These are phyloP conservation scores for Dimocarpus longan DNA, from an alignment of 345 rosid genomes.

Conservation along the genomic window DNA sequence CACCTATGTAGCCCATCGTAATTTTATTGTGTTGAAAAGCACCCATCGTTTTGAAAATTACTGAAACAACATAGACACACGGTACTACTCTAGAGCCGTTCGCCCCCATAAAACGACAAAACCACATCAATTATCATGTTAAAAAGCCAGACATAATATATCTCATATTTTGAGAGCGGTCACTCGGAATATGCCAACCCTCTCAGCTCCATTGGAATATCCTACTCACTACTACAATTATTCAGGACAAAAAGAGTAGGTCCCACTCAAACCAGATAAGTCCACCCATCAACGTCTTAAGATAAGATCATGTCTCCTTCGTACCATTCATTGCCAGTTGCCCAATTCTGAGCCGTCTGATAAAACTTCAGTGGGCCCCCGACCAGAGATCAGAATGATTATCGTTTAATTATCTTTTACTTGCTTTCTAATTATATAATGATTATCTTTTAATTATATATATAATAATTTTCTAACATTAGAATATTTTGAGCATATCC, in stretches of 20 bases:
- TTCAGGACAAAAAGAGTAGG: background rate
- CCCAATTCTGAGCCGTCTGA: background rate
- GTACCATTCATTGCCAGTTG: background rate
- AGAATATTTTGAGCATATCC: slow-evolving; percentile 51
- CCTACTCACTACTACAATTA: background rate
- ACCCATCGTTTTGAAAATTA: background rate
- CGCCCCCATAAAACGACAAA: background rate
- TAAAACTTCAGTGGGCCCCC: background rate
- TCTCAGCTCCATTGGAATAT: background rate
- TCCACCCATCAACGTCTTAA: background rate
- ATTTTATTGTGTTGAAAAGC: too few species aligned
- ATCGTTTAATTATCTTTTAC: too few species aligned
- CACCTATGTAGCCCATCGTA: background rate
- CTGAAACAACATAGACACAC: too few species aligned
- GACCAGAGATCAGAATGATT: background rate
- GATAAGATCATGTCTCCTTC: slow-evolving; percentile 14
- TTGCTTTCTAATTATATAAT: background rate
- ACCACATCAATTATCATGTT: too few species aligned
- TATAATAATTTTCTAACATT: background rate
- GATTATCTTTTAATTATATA: background rate
- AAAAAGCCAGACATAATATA: background rate
- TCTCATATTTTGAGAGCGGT: background rate
- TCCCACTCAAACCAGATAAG: slow-evolving; percentile 11
- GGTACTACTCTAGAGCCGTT: background rate
- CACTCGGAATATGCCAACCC: background rate